These are phyloP conservation scores for Pseudotulostoma volvatum DNA, from an alignment of 495 filamentous ascomycete species.

Conservation along the genomic window DNA sequence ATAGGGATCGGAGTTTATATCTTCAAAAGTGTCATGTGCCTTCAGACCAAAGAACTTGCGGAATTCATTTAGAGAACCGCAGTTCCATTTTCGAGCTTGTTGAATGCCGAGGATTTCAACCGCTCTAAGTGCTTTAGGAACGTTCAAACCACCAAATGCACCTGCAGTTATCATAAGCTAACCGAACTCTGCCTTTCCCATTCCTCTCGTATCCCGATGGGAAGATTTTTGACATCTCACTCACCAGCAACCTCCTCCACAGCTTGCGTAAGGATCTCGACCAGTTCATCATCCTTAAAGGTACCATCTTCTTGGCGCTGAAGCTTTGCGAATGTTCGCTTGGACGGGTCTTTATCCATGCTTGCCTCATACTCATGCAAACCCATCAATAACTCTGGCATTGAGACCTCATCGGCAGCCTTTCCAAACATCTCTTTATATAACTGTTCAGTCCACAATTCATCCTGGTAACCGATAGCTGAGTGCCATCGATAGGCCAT, in stretches of 20 bases:
- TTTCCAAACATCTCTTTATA: slow-evolving; percentile 39
- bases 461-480: slow-evolving; percentile 42
- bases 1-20: slow-evolving; percentile 43
- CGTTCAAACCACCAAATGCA: slow-evolving; percentile 41
- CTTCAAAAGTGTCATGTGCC: slow-evolving; percentile 42
- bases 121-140: slow-evolving; percentile 39
- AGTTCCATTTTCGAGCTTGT: slow-evolving; percentile 42
- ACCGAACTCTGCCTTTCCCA: no score
- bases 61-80: slow-evolving; percentile 47
- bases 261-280: slow-evolving; percentile 39
- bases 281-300: slow-evolving; percentile 46
- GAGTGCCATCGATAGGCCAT: slow-evolving; percentile 61
- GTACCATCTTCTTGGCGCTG: slow-evolving; percentile 38
- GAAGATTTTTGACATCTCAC: slow-evolving; percentile 1
- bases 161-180: slow-evolving; percentile 14
- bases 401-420: slow-evolving; percentile 34
- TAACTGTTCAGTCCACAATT: slow-evolving; percentile 46
- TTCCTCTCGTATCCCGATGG: no score
- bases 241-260: slow-evolving; percentile 43
- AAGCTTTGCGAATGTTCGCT: slow-evolving; percentile 42
- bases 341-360: slow-evolving; percentile 33
- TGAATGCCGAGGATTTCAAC: slow-evolving; percentile 46
- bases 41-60: slow-evolving; percentile 43
- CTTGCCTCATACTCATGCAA: slow-evolving; percentile 34
- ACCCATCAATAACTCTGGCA: slow-evolving; percentile 35